Percentiles rank a stretch among this genome's conserved stretches.
Evolutionary conservation across 31 red algal genomes (phyloP).

Genomic region (Porphyra umbilicalis): DNA sequence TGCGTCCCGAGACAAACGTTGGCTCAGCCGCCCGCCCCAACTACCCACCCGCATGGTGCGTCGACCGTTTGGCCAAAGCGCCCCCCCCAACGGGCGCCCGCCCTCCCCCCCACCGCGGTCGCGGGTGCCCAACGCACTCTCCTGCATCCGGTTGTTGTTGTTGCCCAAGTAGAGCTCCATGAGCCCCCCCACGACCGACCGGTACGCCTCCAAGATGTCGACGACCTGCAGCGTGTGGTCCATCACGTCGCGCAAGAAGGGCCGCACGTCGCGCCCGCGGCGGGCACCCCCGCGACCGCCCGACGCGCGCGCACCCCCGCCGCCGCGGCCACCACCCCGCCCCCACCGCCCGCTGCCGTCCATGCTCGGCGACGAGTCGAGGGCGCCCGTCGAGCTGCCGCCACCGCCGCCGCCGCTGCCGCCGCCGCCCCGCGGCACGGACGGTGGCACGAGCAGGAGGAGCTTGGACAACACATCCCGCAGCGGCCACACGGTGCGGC

Average conservation of each 20-base stretch:
- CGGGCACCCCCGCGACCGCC: not conserved
- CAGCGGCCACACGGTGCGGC: slow-evolving; percentile 25
- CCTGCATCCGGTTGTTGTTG: slow-evolving; percentile 29
- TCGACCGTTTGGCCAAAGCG: too few relatives aligned
- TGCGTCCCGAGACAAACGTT: too few relatives aligned
- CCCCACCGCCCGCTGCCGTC: not conserved
- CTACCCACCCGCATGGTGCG: too few relatives aligned
- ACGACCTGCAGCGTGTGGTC: slow-evolving; percentile 26
- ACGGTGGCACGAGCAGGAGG: not conserved
- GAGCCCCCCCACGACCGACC: slow-evolving; percentile 6
- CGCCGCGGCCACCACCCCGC: not conserved
- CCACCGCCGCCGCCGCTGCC: not conserved
- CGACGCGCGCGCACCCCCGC: not conserved
- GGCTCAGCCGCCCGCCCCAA: too few relatives aligned
- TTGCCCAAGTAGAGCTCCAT: slow-evolving; percentile 22
- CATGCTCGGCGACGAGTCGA: not conserved
- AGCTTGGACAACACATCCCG: slow-evolving; percentile 9
- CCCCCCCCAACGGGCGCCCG: too few relatives aligned
- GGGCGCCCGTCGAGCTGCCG: not conserved
- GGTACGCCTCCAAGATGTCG: slow-evolving; percentile 27
- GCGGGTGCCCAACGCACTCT: slow-evolving; percentile 1
- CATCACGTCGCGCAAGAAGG: slow-evolving; percentile 12
- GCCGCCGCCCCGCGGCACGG: too few relatives aligned
- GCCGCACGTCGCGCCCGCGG: not conserved
- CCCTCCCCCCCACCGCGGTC: too few relatives aligned